Conservation (phyloP, 495 filamentous ascomycete species). For the Hypoxylon fragiforme region DNA sequence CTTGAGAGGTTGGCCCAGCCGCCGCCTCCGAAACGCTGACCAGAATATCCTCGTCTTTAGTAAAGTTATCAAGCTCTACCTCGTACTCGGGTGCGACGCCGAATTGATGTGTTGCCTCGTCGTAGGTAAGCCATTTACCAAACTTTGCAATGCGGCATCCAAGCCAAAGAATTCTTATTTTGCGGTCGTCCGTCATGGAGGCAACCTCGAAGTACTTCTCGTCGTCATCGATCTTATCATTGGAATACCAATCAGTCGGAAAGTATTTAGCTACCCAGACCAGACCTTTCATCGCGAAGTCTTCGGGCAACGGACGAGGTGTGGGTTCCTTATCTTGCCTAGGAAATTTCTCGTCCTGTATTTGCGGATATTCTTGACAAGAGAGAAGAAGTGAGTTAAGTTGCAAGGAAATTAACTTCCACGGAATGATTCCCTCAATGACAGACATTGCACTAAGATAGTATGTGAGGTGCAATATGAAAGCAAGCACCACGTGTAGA, state of each 20-base stretch:
- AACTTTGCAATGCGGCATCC: conserved; percentile 58
- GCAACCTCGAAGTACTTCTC: conserved; percentile 71
- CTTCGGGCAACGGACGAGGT: conserved; percentile 75
- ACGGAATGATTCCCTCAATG: conserved; percentile 59
- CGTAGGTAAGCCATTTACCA: conserved; percentile 43
- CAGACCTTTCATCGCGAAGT: conserved; percentile 78
- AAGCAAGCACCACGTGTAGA: conserved; percentile 69
- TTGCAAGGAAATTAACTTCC: conserved; percentile 63
- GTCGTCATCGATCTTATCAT: conserved; percentile 73
- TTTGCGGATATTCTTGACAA: conserved; percentile 42
- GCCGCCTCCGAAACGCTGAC: conserved; percentile 23
- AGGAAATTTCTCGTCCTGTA: conserved; percentile 59
- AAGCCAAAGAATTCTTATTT: conserved; percentile 76
- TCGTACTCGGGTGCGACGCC: conserved; percentile 32
- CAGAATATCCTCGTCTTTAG: conserved; percentile 24
- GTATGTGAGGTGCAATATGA: conserved; percentile 63
- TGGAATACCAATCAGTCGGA: conserved; percentile 69
- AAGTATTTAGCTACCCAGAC: conserved; percentile 72
- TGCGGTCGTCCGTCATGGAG: conserved; percentile 65
- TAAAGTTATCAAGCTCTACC: conserved; percentile 23
- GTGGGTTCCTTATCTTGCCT: conserved; percentile 50
- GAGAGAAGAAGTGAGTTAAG: conserved; percentile 64
- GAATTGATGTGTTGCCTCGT: conserved; percentile 38
- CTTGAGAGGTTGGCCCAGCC: conserved; percentile 11
- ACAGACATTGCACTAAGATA: conserved; percentile 54